Evolutionary conservation across 306 rosid genomes (phyloP), one percentile per base, ranked within the genome.

Genomic region (Cicer arietinum): DNA sequence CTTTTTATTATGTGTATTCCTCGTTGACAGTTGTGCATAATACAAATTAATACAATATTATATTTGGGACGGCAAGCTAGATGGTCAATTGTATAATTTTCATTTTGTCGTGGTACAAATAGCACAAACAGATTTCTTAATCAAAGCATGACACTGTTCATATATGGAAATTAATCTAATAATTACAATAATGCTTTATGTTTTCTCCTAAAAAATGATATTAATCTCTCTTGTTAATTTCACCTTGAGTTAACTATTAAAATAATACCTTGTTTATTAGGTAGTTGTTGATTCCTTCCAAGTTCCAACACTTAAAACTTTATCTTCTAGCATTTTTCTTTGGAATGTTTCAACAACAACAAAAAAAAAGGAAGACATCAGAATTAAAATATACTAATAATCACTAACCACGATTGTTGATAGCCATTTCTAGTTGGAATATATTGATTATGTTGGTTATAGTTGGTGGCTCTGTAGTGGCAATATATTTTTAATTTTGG

Each of bases 1-100:
- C 10, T 30, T 60, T 37, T 76, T 75, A 22, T 66, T 40, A 41
- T 13, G n/a, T n/a, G 17, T 48, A 40, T 39, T 40, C 67, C 52
- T 39, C 8, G 14, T 65, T 57, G 68, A 5, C 45, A 43, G 71
- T 69, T 76, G 70, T 58, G 30, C 67, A 25, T 51, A 25, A 10
- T 43, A 16, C 41, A 39, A 64, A n/a, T n/a, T n/a, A n/a, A 52
- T 35, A 59, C 10, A 7, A 43, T 7, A 43, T 42, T 25, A 57
- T 67, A 9, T 43, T 14, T 56, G 5, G 81, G 85, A 78, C 85
- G 88, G 88, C 88, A 70, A 81, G 45, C 45, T 48, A 74, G 50
- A 42, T 68, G 66, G 9, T 22, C 22, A 63, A 50, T 72, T 10
- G 69, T 35, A 51, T 40, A 35, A 17, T 43, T 76, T 53, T 59